Conservation (phyloP, 2,329 filamentous ascomycete genomes). For the Penicillium sp. region DNA sequence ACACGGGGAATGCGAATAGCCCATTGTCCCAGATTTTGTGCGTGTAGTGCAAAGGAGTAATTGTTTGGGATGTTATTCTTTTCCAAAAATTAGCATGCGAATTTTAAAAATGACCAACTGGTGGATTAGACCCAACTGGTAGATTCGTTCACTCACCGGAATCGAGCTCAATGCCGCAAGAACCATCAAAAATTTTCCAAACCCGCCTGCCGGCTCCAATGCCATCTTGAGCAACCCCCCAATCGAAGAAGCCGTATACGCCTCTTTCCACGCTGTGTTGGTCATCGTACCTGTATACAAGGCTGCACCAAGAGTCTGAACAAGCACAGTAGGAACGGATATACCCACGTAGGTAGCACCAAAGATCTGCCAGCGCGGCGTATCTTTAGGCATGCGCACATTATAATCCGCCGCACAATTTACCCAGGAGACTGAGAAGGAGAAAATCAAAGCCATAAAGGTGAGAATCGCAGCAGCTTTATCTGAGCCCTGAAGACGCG, state of each 20-base stretch:
- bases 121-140: not conserved
- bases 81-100: not conserved
- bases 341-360: conserved; percentile 22
- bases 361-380: conserved; percentile 35
- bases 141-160: conserved; percentile 23
- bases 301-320: conserved; percentile 36
- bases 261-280: conserved; percentile 29
- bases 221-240: conserved; percentile 36
- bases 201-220: conserved; percentile 34
- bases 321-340: conserved; percentile 33
- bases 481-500: too few relatives aligned
- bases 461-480: too few relatives aligned
- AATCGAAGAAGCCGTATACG: conserved; percentile 29
- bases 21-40: too few relatives aligned
- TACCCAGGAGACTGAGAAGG: too few relatives aligned
- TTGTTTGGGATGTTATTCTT: conserved; percentile 42
- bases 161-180: conserved; percentile 36
- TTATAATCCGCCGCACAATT: too few relatives aligned
- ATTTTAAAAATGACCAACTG: too few relatives aligned
- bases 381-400: too few relatives aligned
- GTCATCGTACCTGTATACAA: conserved; percentile 33
- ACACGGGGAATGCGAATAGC: too few relatives aligned
- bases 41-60: conserved; percentile 33
- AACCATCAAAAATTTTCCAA: conserved; percentile 38
- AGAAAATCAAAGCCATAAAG: too few relatives aligned